Evolutionary conservation across 768 basidiomycete genomes (phyloP).

Genomic region (Boletus subcaerulescens): DNA sequence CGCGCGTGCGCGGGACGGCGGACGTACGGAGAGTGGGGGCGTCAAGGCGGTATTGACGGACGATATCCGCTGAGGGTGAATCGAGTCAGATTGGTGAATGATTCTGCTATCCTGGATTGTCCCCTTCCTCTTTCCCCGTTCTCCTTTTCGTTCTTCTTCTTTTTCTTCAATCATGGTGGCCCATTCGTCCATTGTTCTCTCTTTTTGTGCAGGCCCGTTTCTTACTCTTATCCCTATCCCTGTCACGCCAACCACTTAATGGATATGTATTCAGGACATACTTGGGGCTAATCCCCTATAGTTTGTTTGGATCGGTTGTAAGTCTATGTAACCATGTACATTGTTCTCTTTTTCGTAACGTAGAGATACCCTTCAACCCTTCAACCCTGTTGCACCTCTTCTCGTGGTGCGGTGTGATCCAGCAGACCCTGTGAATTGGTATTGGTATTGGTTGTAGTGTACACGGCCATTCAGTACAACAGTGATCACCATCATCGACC

Average conservation of each 20-base stretch:
- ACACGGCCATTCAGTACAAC: too few species aligned
- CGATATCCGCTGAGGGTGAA: slow-evolving; percentile 21
- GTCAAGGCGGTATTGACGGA: slow-evolving; percentile 68
- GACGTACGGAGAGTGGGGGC: slow-evolving; percentile 84
- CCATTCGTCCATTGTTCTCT: slow-evolving; percentile 5
- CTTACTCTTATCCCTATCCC: slow-evolving; percentile 8
- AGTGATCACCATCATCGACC: not conserved
- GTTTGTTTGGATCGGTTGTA: slow-evolving; percentile 15
- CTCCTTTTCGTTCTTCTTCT: not conserved
- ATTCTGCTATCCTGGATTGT: slow-evolving; percentile 11
- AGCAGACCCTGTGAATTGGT: too few species aligned
- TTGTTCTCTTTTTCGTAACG: slow-evolving; percentile 4
- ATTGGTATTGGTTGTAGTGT: too few species aligned
- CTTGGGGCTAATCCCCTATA: not conserved
- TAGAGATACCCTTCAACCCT: slow-evolving; percentile 28
- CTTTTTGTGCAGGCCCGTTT: slow-evolving; percentile 9
- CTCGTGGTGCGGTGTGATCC: not conserved
- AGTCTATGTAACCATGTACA: slow-evolving; percentile 25
- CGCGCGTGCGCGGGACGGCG: slow-evolving; percentile 72
- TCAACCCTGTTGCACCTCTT: not conserved
- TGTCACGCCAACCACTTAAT: slow-evolving; percentile 12
- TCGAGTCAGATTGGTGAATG: slow-evolving; percentile 7
- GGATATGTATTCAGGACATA: slow-evolving; percentile 19
- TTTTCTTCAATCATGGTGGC: slow-evolving; percentile 8
- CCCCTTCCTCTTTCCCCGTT: not conserved